These are phyloP conservation scores for Crotalaria pallida DNA, from an alignment of 306 rosid genomes.

Conservation along the genomic window DNA sequence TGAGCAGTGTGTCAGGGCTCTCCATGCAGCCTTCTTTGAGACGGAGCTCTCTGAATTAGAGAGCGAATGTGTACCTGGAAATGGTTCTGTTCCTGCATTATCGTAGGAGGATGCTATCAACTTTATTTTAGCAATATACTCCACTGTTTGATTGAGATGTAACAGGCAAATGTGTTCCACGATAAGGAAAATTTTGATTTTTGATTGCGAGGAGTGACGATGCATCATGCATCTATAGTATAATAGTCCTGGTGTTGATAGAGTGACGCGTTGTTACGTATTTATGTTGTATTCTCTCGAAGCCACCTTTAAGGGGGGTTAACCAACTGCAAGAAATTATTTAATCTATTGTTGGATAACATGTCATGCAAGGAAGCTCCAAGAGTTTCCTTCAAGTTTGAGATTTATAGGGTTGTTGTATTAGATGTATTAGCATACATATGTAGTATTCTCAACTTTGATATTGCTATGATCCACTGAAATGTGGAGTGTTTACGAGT, in stretches of 20 bases:
- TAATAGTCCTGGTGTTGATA: background rate
- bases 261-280: no score
- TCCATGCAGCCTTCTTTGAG: conserved; percentile 75
- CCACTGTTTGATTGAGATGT: background rate
- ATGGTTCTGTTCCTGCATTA: conserved; percentile 39
- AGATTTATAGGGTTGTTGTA: no score
- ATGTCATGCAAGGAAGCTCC: background rate
- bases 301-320: background rate
- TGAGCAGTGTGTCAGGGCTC: conserved; percentile 78
- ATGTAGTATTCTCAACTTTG: no score
- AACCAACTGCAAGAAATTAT: background rate
- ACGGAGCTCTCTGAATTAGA: conserved; percentile 30
- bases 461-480: no score
- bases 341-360: background rate
- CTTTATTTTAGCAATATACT: background rate
- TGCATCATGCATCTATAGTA: background rate
- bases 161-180: background rate
- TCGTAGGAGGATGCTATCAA: conserved; percentile 5
- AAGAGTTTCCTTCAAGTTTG: no score
- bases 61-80: conserved; percentile 27
- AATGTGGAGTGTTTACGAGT: no score
- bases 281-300: background rate
- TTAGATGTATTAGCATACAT: no score
- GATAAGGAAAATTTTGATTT: background rate
- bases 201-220: background rate